Conservation (phyloP, 495 filamentous ascomycete species). For the Neurospora sp. region DNA sequence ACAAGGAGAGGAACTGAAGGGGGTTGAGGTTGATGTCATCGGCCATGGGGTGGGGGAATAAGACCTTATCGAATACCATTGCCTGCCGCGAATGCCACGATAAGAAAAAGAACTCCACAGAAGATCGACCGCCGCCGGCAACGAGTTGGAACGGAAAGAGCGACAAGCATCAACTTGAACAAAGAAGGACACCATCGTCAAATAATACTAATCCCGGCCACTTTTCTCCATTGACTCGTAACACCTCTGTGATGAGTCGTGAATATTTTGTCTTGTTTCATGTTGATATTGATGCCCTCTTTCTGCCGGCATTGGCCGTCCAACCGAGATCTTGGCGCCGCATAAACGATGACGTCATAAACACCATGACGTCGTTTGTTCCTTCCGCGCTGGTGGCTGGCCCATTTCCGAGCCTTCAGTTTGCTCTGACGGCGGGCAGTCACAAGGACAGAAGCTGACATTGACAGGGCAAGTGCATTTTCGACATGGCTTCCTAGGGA, state of each 20-base stretch:
- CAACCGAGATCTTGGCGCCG: not conserved
- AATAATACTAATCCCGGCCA: not conserved
- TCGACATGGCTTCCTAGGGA: not conserved
- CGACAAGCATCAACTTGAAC: not conserved
- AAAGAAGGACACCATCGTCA: not conserved
- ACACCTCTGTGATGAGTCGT: not conserved
- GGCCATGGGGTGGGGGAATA: not conserved
- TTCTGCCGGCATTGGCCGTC: not conserved
- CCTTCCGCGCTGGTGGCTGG: not conserved
- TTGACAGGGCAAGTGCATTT: not conserved
- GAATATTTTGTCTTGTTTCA: not conserved
- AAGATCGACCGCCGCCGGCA: not conserved
- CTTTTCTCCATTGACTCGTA: not conserved
- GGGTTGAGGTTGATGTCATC: not conserved
- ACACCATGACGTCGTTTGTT: not conserved
- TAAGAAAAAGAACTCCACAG: not conserved
- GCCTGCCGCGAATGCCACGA: not conserved
- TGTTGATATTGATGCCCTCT: not conserved
- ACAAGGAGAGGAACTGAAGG: not conserved
- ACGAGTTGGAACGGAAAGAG: not conserved
- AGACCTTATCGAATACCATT: not conserved
- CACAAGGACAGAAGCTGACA: not conserved
- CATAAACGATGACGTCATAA: not conserved
- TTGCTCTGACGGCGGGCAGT: not conserved
- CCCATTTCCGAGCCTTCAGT: not conserved